Evolutionary conservation across 2,329 filamentous ascomycete genomes (phyloP).

Genomic region (Ascochyta koolunga): DNA sequence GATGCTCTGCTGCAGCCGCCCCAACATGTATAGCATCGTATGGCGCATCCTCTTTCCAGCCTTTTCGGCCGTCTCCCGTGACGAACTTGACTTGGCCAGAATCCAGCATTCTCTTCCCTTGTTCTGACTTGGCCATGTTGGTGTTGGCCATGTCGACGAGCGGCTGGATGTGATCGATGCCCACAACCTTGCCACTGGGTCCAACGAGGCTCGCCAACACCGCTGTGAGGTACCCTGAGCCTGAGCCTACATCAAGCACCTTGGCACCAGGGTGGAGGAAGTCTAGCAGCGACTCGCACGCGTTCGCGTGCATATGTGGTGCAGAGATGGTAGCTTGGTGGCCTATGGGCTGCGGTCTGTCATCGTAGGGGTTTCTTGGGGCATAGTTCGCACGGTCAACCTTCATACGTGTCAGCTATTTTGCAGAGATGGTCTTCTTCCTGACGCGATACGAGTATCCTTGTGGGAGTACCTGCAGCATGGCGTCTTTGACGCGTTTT

Average conservation of each 20-base stretch:
- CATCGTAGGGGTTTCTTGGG: constrained; percentile 72
- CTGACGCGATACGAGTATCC: constrained; percentile 10
- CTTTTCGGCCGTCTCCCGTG: constrained; percentile 67
- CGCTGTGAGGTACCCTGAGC: constrained; percentile 78
- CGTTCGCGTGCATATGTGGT: constrained; percentile 74
- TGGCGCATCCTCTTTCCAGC: constrained; percentile 55
- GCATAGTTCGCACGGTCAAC: constrained; percentile 90
- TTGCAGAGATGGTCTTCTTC: not conserved
- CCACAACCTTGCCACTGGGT: constrained; percentile 53
- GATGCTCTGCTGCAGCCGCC: constrained; percentile 77
- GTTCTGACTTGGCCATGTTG: constrained; percentile 54
- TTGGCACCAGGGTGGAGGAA: constrained; percentile 59
- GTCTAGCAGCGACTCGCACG: constrained; percentile 66
- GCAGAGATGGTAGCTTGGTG: constrained; percentile 72
- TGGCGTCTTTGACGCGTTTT: constrained; percentile 75
- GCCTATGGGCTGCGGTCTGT: constrained; percentile 73
- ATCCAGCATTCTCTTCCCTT: constrained; percentile 63
- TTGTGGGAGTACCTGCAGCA: constrained; percentile 65
- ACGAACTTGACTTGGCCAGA: constrained; percentile 72
- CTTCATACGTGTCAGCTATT: constrained; percentile 49
- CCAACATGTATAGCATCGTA: constrained; percentile 98
- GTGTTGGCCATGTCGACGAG: constrained; percentile 49
- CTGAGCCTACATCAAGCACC: constrained; percentile 58
- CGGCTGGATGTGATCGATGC: constrained; percentile 57
- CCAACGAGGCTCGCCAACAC: constrained; percentile 80